These are phyloP conservation scores for Cutaneotrichosporon arboriforme DNA, from an alignment of 1,284 basidiomycete species.

Conservation along the genomic window DNA sequence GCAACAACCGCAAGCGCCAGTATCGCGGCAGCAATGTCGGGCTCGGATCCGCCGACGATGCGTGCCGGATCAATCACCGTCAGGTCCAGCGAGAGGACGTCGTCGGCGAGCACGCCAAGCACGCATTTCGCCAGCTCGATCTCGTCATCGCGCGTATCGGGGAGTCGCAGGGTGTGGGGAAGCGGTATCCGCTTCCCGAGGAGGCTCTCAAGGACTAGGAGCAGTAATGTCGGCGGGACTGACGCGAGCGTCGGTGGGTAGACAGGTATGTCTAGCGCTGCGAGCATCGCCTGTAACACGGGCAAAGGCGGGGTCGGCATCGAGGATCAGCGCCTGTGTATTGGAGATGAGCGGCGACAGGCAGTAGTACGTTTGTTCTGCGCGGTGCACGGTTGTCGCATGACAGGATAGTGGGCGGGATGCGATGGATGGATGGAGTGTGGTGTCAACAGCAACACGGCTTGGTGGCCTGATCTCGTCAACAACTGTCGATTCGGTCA, in stretches of 20 bases:
- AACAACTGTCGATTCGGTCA: too few relatives aligned
- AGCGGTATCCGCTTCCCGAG: slow-evolving; percentile 17
- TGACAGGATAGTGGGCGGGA: too few relatives aligned
- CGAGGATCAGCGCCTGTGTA: background rate
- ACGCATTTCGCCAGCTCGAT: slow-evolving; percentile 26
- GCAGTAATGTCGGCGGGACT: slow-evolving; percentile 28
- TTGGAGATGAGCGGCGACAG: too few relatives aligned
- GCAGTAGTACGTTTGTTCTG: too few relatives aligned
- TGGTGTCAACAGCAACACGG: too few relatives aligned
- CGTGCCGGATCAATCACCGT: slow-evolving; percentile 21
- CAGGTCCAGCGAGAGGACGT: slow-evolving; percentile 27
- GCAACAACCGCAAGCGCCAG: slow-evolving; percentile 32
- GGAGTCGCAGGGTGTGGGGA: slow-evolving; percentile 13
- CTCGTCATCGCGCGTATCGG: slow-evolving; percentile 17
- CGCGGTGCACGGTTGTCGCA: too few relatives aligned
- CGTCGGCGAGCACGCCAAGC: slow-evolving; percentile 28
- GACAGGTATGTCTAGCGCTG: slow-evolving; percentile 20
- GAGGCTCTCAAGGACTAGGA: slow-evolving; percentile 25
- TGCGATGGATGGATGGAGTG: too few relatives aligned
- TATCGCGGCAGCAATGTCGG: slow-evolving; percentile 23
- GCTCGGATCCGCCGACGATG: slow-evolving; percentile 19
- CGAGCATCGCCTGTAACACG: slow-evolving; percentile 25
- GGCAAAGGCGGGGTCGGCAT: slow-evolving; percentile 31
- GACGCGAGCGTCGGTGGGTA: slow-evolving; percentile 15
- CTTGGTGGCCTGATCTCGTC: too few relatives aligned